Conservation (phyloP, 2,329 filamentous ascomycete genomes). For the Xylaria arbuscula region DNA sequence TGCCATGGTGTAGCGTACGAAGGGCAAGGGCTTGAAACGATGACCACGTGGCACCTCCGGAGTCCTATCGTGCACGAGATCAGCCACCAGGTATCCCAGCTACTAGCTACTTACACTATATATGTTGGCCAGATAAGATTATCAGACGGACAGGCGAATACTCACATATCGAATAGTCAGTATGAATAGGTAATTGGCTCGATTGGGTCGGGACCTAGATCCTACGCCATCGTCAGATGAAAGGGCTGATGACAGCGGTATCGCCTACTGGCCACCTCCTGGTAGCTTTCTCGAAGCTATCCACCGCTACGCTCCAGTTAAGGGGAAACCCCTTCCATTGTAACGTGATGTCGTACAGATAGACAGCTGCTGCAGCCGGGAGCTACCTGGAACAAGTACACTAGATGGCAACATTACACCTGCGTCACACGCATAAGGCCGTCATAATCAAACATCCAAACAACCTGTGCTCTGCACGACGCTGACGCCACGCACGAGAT, state of each 20-base stretch:
- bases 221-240: constrained; percentile 4
- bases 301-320: neutral
- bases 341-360: constrained; percentile 12
- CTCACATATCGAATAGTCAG: no score
- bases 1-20: constrained; percentile 2
- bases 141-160: no score
- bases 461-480: constrained; percentile 8
- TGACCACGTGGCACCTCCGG: constrained; percentile 15
- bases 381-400: neutral
- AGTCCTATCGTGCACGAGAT: neutral
- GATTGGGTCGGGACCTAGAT: neutral
- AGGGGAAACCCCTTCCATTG: neutral
- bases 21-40: neutral
- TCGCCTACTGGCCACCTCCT: neutral
- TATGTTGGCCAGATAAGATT: no score
- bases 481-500: neutral
- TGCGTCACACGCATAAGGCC: constrained; percentile 9
- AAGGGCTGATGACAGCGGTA: constrained; percentile 18
- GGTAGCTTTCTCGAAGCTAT: no score
- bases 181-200: no score
- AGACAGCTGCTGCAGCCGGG: neutral
- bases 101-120: neutral
- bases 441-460: constrained; percentile 30
- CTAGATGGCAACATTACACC: neutral
- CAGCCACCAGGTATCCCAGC: constrained; percentile 3